These are phyloP conservation scores for Diaporthe australafricana DNA, from an alignment of 2,329 filamentous ascomycete genomes.

Conservation along the genomic window DNA sequence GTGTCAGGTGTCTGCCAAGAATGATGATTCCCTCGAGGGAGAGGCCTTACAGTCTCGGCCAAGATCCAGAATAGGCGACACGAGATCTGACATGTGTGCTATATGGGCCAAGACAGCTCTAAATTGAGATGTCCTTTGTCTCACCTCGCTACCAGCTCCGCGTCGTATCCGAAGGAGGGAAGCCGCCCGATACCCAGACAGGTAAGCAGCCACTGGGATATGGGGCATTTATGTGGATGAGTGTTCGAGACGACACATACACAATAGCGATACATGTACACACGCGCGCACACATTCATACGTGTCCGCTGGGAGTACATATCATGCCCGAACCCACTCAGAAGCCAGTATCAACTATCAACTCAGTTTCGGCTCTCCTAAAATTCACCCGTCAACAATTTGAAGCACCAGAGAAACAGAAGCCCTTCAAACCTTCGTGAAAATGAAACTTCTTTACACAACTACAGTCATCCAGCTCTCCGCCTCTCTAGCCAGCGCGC, in stretches of 20 bases:
- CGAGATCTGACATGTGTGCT: conserved; percentile 13
- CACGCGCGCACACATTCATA: background rate
- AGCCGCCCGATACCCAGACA: conserved; percentile 2
- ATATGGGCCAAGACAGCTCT: conserved; percentile 12
- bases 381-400: background rate
- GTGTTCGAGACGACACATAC: background rate
- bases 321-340: background rate
- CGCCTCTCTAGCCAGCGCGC: background rate
- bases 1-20: background rate
- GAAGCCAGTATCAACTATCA: background rate
- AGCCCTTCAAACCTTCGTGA: too few species aligned
- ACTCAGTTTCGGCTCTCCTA: too few species aligned
- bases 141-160: background rate
- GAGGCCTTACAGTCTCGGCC: background rate
- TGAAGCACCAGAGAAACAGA: background rate
- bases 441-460: background rate
- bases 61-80: background rate
- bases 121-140: conserved; percentile 5
- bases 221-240: background rate
- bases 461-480: background rate
- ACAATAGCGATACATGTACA: background rate
- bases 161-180: background rate
- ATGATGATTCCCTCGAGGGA: background rate
- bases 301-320: background rate
- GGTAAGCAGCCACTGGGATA: conserved; percentile 16